Conservation (phyloP, 371 early-diverging fungal species). For the Scutellospora calospora region DNA sequence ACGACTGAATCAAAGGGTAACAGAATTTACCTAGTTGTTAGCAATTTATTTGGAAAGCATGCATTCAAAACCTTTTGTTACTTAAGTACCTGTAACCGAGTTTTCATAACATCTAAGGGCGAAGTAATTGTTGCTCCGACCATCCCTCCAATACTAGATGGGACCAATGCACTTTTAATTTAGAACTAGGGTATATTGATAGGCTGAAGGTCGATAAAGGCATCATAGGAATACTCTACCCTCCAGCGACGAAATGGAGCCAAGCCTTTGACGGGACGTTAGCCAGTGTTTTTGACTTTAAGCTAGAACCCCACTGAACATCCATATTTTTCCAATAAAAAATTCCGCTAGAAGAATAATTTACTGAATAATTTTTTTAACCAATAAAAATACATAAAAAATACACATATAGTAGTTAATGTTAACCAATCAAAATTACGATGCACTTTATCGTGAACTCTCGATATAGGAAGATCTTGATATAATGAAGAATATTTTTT, state of each 20-base stretch:
- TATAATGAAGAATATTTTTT: too few species aligned
- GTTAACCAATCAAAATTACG: too few species aligned
- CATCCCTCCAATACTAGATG: conserved; percentile 66
- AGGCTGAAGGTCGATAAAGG: background rate
- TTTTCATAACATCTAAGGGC: conserved; percentile 92
- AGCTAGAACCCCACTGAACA: too few species aligned
- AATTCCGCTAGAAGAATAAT: too few species aligned
- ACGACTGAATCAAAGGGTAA: conserved; percentile 41
- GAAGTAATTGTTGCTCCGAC: conserved; percentile 87
- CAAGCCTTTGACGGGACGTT: conserved; percentile 46
- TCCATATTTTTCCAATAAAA: too few species aligned
- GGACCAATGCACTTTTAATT: background rate
- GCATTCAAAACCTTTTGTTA: background rate
- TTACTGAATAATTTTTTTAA: too few species aligned
- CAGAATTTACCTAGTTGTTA: background rate
- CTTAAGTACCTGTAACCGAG: conserved; percentile 77
- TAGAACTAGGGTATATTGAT: background rate
- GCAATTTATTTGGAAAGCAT: background rate
- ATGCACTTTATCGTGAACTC: too few species aligned
- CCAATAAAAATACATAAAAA: too few species aligned
- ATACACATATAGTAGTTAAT: too few species aligned
- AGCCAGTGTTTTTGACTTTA: too few species aligned
- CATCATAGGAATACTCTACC: conserved; percentile 54
- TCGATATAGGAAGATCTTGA: too few species aligned
- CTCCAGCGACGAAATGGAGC: conserved; percentile 86